phyloP scores from a whole-genome alignment of 1,284 basidiomycete genomes.

The Ceratobasidium theobromae region DNA sequence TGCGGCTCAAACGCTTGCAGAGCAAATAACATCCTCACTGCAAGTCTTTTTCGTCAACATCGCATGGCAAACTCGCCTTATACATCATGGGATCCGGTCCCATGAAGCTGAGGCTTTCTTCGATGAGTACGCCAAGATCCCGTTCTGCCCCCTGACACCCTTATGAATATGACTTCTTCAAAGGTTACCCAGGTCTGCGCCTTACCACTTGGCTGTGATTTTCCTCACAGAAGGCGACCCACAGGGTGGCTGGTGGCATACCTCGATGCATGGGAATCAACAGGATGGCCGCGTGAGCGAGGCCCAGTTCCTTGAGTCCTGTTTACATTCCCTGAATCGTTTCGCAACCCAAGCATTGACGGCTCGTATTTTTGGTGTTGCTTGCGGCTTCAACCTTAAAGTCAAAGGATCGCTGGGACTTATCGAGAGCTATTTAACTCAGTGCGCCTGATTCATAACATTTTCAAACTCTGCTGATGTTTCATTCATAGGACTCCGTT shows the following conservation, averaged over 20 bases:
- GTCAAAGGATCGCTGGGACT: neutral
- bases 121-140: too few relatives aligned
- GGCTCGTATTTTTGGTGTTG: neutral
- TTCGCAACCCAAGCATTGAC: neutral
- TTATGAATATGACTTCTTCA: neutral
- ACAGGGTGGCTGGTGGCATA: slow-evolving; percentile 10
- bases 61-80: neutral
- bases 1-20: neutral
- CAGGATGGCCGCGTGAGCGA: neutral
- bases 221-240: slow-evolving; percentile 9
- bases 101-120: neutral
- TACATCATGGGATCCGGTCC: neutral
- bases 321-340: neutral
- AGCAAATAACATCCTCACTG: neutral
- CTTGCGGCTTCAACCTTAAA: neutral
- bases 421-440: neutral
- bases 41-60: neutral
- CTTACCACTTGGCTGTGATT: slow-evolving; percentile 4
- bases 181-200: neutral
- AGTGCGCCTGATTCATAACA: neutral
- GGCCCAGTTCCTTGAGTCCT: neutral
- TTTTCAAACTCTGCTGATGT: neutral
- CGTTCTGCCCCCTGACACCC: too few relatives aligned
- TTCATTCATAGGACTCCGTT: neutral
- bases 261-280: neutral